Conservation (phyloP, 441 rosid genomes). For the Erodium moschatum region DNA sequence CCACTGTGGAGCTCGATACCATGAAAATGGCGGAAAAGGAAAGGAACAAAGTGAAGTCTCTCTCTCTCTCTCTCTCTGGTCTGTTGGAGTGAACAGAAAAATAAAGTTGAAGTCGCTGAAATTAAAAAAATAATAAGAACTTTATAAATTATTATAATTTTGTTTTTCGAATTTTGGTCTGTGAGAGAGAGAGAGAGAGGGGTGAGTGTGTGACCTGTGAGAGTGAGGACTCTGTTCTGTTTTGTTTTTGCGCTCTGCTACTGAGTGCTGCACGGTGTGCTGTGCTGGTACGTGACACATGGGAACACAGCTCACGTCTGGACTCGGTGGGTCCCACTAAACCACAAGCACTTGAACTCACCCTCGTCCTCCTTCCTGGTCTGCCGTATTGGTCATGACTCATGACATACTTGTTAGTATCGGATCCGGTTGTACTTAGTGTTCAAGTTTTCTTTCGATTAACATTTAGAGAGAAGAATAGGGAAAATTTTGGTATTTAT, state of each 20-base stretch:
- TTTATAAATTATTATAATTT: not conserved
- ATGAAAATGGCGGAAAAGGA: not conserved
- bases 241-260: not conserved
- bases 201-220: not conserved
- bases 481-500: no score
- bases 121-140: not conserved
- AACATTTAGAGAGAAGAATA: no score
- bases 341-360: not conserved
- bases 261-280: not conserved
- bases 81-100: not conserved
- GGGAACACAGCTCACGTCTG: not conserved
- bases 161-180: not conserved
- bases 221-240: conserved; percentile 11
- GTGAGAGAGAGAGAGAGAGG: not conserved
- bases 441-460: no score
- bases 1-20: not conserved
- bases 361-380: not conserved
- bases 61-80: not conserved
- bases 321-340: not conserved
- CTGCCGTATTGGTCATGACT: no score
- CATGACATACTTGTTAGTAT: no score
- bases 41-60: not conserved
- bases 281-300: not conserved
- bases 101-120: not conserved
- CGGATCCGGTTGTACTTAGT: no score